Percentiles rank a stretch among this genome's conserved stretches.
Conservation (phyloP, 352 stramenopile species). For the Phytopythium litorale region DNA sequence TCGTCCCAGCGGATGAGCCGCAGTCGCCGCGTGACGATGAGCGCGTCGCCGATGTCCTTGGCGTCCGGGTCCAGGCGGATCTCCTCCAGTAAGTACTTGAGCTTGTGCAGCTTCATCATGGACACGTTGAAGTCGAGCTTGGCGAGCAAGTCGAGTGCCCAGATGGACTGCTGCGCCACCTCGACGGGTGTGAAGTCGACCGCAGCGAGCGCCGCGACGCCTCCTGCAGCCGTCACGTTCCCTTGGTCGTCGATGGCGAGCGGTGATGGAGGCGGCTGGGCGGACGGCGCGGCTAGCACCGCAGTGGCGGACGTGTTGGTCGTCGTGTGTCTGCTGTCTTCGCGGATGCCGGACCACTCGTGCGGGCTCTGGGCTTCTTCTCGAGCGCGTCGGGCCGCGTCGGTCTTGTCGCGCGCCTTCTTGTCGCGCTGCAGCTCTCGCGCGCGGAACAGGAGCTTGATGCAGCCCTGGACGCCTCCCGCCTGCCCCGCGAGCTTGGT, state of each 20-base stretch:
- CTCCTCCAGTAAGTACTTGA: constrained; percentile 75
- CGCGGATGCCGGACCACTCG: constrained; percentile 37
- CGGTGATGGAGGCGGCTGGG: constrained; percentile 17
- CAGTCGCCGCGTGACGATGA: constrained; percentile 62
- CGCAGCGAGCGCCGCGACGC: constrained; percentile 35
- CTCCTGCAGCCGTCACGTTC: constrained; percentile 16
- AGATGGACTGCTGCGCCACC: constrained; percentile 64
- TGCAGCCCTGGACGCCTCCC: constrained; percentile 57
- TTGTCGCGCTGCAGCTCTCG: constrained; percentile 54
- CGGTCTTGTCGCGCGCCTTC: constrained; percentile 30
- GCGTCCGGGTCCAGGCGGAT: constrained; percentile 59
- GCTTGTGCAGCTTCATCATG: constrained; percentile 64
- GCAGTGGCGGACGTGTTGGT: background rate
- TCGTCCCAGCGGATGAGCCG: constrained; percentile 66
- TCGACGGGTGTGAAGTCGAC: constrained; percentile 67
- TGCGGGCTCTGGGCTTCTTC: constrained; percentile 17
- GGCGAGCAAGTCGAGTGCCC: constrained; percentile 65
- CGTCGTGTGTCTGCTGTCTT: constrained; percentile 12
- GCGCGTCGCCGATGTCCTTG: constrained; percentile 40
- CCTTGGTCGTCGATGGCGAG: constrained; percentile 16
- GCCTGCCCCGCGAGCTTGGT: constrained; percentile 54
- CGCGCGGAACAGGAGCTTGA: constrained; percentile 55
- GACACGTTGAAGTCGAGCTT: constrained; percentile 64
- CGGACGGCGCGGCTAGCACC: background rate
- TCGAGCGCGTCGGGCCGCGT: constrained; percentile 22